A percentile compares a stretch with the other conserved stretches of the same genome.
Evolutionary conservation across 2,329 filamentous ascomycete genomes (phyloP).

Genomic region (Cordyceps tenuipes): DNA sequence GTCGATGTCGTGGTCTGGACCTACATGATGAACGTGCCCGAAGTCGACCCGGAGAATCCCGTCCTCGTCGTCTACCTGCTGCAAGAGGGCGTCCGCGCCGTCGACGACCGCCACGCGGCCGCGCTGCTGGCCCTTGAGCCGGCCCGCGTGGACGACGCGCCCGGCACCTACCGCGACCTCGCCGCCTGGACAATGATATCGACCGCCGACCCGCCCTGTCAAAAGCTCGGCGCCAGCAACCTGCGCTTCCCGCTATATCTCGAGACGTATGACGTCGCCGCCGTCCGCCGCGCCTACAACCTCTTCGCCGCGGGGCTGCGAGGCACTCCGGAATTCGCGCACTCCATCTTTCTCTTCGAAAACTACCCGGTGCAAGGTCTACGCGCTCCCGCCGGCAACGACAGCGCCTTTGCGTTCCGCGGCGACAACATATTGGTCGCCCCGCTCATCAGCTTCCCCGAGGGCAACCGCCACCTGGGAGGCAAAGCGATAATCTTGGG

Average conservation of each 20-base stretch:
- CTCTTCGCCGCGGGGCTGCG: conserved; percentile 23
- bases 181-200: conserved; percentile 34
- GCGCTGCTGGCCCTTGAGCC: conserved; percentile 36
- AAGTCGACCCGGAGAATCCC: conserved; percentile 33
- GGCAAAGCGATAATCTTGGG: conserved; percentile 25
- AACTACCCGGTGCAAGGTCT: conserved; percentile 40
- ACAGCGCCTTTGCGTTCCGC: conserved; percentile 39
- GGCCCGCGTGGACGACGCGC: conserved; percentile 20
- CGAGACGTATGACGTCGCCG: conserved; percentile 26
- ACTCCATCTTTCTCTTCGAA: conserved; percentile 33
- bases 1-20: conserved; percentile 41
- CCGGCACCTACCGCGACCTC: conserved; percentile 38
- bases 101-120: conserved; percentile 30
- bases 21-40: conserved; percentile 35
- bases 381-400: conserved; percentile 23
- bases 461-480: conserved; percentile 23
- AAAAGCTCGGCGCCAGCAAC: conserved; percentile 32
- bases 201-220: conserved; percentile 28
- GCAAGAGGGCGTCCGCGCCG: conserved; percentile 32
- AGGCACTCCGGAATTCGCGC: conserved; percentile 20
- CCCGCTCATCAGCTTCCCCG: conserved; percentile 28
- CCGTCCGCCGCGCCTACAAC: conserved; percentile 24
- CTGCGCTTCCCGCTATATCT: conserved; percentile 38
- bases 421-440: conserved; percentile 33
- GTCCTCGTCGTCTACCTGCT: conserved; percentile 34